Evolutionary conservation across 164 flowering plant species (phyloP).

Genomic region (Stephania cephalantha): DNA sequence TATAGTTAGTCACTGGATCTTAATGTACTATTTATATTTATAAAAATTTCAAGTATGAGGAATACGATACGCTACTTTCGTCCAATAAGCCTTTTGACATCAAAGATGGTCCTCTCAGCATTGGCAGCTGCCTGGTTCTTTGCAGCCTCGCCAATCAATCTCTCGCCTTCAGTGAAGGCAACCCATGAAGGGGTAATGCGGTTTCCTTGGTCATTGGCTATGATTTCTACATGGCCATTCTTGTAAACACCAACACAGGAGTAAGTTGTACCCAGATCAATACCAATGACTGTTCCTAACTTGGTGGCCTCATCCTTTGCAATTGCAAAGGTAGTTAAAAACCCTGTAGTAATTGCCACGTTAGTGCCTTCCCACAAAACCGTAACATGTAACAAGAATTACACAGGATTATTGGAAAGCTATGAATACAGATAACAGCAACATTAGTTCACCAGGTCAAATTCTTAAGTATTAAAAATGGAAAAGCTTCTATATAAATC

Average conservation of each 20-base stretch:
- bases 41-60: background rate
- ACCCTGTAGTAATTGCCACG: conserved; percentile 28
- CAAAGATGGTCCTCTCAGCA: conserved; percentile 66
- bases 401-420: background rate
- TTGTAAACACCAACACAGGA: conserved; percentile 91
- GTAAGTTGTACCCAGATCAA: conserved; percentile 81
- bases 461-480: background rate
- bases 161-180: conserved; percentile 69
- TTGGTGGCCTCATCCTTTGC: conserved; percentile 72
- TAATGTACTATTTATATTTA: background rate
- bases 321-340: conserved; percentile 39
- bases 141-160: conserved; percentile 87
- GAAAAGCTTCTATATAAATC: background rate
- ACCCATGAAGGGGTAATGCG: conserved; percentile 93
- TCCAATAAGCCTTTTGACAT: conserved; percentile 80
- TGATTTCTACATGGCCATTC: conserved; percentile 81
- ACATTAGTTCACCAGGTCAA: background rate
- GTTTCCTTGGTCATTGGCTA: conserved; percentile 91
- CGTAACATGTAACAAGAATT: no score
- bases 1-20: background rate
- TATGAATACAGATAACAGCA: no score
- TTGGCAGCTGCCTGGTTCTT: conserved; percentile 84
- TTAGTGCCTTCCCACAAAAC: background rate
- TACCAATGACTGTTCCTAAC: conserved; percentile 81
- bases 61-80: conserved; percentile 44